Evolutionary conservation across 441 rosid genomes (phyloP), one percentile per base, ranked within the genome.

Genomic region (Gossypium trilobum): DNA sequence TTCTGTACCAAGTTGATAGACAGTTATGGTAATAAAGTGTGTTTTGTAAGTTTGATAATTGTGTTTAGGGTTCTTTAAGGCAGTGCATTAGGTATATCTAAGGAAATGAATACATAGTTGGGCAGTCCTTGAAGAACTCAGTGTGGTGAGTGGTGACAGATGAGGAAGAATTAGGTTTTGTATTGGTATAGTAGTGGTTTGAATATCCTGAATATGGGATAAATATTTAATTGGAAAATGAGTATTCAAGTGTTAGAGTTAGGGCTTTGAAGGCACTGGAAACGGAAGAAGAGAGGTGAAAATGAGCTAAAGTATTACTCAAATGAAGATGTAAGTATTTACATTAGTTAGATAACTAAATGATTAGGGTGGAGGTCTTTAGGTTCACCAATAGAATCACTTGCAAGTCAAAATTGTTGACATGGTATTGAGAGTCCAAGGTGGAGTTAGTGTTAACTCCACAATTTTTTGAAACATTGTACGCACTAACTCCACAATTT

Each of bases 101-200:
- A 65, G 19, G 20, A n/a, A 44, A 44, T 44, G 70, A 39, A 65
- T 23, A 65, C 11, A 65, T 65, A 5, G 3, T 62, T 44, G 36
- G 55, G 22, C 55, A 23, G 29, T 46, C 56, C 36, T 46, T 46
- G 36, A 65, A 65, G 70, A 46, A 23, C 56, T 5, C 8, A 63
- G 55, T 22, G 36, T 65, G 55, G 70, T 33, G 25, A 61, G 7
- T 61, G 67, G 23, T 65, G 36, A 65, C 17, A 11, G 54, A 9
- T 65, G 55, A 22, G 55, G 68, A 63, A 63, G 16, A 36, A 63
- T 63, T 36, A 63, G 68, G 17, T 64, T 42, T 64, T 20, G 29
- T 42, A 42, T 42, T 42, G 31, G 31, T 20, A 42, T 42, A 4
- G 27, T 42, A 42, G 17, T 64, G 5, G 33, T 64, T 42, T 20